Percentiles rank a stretch among this genome's conserved stretches.
Evolutionary conservation across 345 rosid genomes (phyloP).

Genomic region (Eucalyptus sp.): DNA sequence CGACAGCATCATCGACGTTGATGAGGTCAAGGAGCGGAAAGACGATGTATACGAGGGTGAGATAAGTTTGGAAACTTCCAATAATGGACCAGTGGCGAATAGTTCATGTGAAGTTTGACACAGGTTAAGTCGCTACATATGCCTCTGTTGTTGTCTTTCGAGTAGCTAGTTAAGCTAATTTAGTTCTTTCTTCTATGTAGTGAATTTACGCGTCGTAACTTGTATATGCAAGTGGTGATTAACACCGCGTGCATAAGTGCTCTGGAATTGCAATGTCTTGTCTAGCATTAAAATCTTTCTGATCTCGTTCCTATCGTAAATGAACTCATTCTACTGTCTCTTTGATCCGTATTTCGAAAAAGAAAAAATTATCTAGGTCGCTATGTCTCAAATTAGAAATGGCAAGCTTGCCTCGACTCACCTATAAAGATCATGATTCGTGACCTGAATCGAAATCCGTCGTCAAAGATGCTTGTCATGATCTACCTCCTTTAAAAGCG

Average conservation of each 20-base stretch:
- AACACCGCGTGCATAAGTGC: not conserved
- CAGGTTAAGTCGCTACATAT: not conserved
- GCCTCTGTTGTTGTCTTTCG: not conserved
- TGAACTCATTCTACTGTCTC: not conserved
- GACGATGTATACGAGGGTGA: not conserved
- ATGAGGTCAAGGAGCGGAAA: not conserved
- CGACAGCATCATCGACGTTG: not conserved
- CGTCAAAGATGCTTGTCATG: not conserved
- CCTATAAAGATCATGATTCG: not conserved
- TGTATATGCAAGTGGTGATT: not conserved
- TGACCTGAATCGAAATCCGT: not conserved
- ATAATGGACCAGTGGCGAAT: not conserved
- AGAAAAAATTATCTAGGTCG: not conserved
- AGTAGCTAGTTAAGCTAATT: not conserved
- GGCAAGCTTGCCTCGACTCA: not conserved
- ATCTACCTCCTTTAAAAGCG: not conserved
- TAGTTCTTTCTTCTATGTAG: not conserved
- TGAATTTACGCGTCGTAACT: not conserved
- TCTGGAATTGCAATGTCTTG: not conserved
- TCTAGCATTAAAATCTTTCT: not conserved
- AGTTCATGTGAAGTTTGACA: not conserved
- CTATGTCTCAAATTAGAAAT: not conserved
- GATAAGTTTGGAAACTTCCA: not conserved
- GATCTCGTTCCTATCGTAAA: not conserved
- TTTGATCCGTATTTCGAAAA: not conserved